These are phyloP conservation scores for Liriodendron chinense DNA, from an alignment of 164 flowering plant species.

Conservation along the genomic window DNA sequence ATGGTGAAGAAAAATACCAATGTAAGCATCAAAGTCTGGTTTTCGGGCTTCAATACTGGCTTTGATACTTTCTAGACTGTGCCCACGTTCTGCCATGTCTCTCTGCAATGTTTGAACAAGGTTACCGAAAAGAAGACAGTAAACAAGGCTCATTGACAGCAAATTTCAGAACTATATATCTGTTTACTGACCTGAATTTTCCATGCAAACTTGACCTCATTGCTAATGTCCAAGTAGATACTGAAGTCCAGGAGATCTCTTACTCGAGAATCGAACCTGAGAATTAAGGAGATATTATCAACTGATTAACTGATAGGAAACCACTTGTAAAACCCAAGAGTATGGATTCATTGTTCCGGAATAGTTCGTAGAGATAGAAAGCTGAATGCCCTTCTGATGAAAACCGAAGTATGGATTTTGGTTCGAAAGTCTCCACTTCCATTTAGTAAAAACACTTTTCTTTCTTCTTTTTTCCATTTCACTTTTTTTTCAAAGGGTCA, in stretches of 20 bases:
- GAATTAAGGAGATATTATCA: background rate
- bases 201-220: constrained; percentile 98
- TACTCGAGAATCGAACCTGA: constrained; percentile 81
- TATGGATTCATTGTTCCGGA: background rate
- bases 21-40: constrained; percentile 95
- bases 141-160: background rate
- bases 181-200: constrained; percentile 76
- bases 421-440: too few relatives aligned
- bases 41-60: constrained; percentile 98
- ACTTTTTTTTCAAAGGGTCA: too few relatives aligned
- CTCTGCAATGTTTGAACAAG: constrained; percentile 45
- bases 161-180: background rate
- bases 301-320: too few relatives aligned
- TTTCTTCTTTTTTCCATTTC: too few relatives aligned
- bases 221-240: constrained; percentile 95
- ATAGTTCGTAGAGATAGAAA: background rate
- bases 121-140: constrained; percentile 9
- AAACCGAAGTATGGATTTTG: background rate
- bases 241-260: constrained; percentile 97
- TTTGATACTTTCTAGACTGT: constrained; percentile 96
- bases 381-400: background rate
- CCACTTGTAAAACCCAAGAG: background rate
- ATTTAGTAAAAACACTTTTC: too few relatives aligned
- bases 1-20: constrained; percentile 46
- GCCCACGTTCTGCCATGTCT: constrained; percentile 99